Base-by-base conservation (phyloP, 257 asterid genomes). In the Salvia miltiorrhiza region DNA sequence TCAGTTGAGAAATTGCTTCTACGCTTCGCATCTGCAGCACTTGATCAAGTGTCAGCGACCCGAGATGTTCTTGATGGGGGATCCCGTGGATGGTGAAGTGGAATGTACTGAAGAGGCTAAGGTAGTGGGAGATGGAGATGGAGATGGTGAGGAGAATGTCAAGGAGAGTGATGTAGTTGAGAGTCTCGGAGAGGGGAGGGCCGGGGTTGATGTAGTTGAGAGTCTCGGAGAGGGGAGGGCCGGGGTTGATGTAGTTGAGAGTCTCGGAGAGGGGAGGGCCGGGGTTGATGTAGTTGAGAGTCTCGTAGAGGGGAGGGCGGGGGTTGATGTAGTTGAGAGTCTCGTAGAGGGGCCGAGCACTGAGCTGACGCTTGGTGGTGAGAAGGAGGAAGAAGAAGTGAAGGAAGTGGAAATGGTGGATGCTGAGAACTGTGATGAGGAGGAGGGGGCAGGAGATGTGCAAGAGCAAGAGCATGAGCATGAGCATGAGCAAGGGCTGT, bases 11-110 rank as follows among this genome's bases (percentile, higher is more conserved):
- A 80, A 90, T 73, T 93, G 98, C 71, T 81, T 85, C 74, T 93
- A 93, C 30, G 98, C 97, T 0, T 79, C 93, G 0, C 97, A 93
- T 82, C 67, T 93, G 86, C 98, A 88, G 80, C 84, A 80, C 48
- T 75, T 90, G 80, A 81, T 93, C 9, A 93, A 83, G 82, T 76
- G 47, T 4, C 95, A 87, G 77, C 88, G 87, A 0, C 76, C 69
- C 64, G 69, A 69, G 5, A 35, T 77, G 62, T 75, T 89, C 76
- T 50, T 50, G 61, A 37, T 17, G 48, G 80, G 65, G 50, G 85
- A 65, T 41, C 62, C 62, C 4, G 50, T 14, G 9, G 70, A 61
- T 12, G 80, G 61, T 7, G 78, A 26, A 52, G 57, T 65, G 63
- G 86, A 73, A 62, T 50, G 37, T 44, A 77, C 68, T 65, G 79